Evolutionary conservation across 805 yeast species (phyloP), one percentile per base, ranked within the genome.

Genomic region (Ogataea nakhonphanomensis): DNA sequence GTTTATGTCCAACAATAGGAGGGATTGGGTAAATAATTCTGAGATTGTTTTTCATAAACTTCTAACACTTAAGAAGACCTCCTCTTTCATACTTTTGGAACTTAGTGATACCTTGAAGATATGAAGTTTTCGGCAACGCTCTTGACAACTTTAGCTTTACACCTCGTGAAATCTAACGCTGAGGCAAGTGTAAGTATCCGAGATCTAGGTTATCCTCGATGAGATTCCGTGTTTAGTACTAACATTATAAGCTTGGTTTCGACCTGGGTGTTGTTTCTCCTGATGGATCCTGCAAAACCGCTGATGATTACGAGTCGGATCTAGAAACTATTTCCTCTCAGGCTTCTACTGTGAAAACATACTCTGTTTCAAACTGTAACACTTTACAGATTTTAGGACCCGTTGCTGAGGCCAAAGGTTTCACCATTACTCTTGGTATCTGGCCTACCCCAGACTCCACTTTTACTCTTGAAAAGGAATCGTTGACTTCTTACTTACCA

Each of bases 311-410:
- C 67, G 73, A 72, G 54, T 51, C 66, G 35, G 97, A 90, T 61
- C 73, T 91, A 51, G 69, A 70, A 17, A 62, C 69, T 26, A 66
- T 91, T 52, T 66, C 76, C 37, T 53, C 69, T 33, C 78, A 84
- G 69, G 67, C 93, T 29, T 66, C 69, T 46, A 74, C 76, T 36
- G 78, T 91, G 54, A 86, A 90, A 66, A 84, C 91, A 27, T 91
- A 88, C 62, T 93, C 97, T 23, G 89, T 84, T 35, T 81, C 95
- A n/a, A 95, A 87, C 66, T 91, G 97, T 74, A 81, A 89, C 75
- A 85, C 96, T 44, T 73, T 91, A 59, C 77, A 83, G 67, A 71
- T 71, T 57, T 70, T 91, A 50, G 95, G 89, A 41, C 96, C 96
- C 33, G 96, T 87, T 46, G 88, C 86, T 39, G 90, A 82, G 59